Base-by-base conservation (phyloP, 768 basidiomycete species). In the Dentipellis fragilis region DNA sequence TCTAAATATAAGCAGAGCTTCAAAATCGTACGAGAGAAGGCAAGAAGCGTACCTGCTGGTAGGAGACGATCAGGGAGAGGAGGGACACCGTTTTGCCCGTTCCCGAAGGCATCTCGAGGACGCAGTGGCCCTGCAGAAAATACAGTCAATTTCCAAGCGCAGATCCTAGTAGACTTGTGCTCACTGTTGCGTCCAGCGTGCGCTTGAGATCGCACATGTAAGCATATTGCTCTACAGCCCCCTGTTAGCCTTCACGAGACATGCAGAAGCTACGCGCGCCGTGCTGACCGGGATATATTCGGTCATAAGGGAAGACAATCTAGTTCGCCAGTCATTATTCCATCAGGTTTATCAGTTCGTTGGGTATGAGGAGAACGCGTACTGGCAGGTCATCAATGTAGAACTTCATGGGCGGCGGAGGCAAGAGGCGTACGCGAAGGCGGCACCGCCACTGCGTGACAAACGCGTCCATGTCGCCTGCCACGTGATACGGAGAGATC, bases 71-170 rank as follows among this genome's bases (percentile, higher is more conserved):
- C 55, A 99, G 72, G 2, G 91, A 93, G 16, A 99, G 76, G 9
- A 99, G 75, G 10, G 93, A 97, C 22, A 99, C 96, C 0, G 96
- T 99, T 75, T 99, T 99, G 21, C 96, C 96, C 19, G 96, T 99
- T 14, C 96, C 96, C 10, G 96, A 98, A 59, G 96, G 96, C 96
- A 99, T 99, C 75, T 99, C 96, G 38, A 99, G 79, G n/a, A 98
- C 92, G 68, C 96, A 97, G 63, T 99, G 96, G 51, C 96, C 96
- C 93, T 98, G 65, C 29, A 29, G 3, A 6, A 38, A 62, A 42
- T 54, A 17, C 34, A 34, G 36, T 23, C 46, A 21, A 40, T 54
- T 52, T 57, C 53, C 46, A 21, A 40, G 12, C 47, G 39, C 21
- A 57, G 38, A 45, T 39, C 36, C 57, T 47, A n/a, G 14, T 29